phyloP scores from a whole-genome alignment of 2,329 filamentous ascomycete species.

The Sporothrix sp. region DNA sequence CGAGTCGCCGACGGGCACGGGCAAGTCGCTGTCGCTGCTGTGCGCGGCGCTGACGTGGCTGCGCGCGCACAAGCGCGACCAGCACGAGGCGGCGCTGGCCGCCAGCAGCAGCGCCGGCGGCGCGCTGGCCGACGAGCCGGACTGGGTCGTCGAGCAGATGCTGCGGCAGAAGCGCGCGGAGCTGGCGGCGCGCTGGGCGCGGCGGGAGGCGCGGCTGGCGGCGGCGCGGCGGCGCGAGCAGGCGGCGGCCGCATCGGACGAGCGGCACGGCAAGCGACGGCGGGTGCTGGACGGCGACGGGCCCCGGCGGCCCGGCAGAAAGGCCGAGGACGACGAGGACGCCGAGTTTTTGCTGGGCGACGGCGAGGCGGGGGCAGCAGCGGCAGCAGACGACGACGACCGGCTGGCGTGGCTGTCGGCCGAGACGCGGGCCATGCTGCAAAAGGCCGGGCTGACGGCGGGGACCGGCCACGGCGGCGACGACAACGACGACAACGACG shows the following conservation, averaged over 20 bases:
- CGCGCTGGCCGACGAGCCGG: slow-evolving; percentile 54
- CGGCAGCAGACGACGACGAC: slow-evolving; percentile 26
- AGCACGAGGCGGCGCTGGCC: slow-evolving; percentile 44
- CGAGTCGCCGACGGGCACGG: slow-evolving; percentile 86
- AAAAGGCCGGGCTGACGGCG: slow-evolving; percentile 47
- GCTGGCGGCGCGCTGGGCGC: slow-evolving; percentile 55
- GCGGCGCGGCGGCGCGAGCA: slow-evolving; percentile 11
- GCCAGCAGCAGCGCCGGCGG: too few relatives aligned
- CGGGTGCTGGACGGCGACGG: slow-evolving; percentile 27
- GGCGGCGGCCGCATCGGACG: background rate
- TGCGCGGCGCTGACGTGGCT: slow-evolving; percentile 86
- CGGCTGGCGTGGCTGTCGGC: slow-evolving; percentile 53
- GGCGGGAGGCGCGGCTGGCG: slow-evolving; percentile 61
- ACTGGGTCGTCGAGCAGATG: slow-evolving; percentile 76
- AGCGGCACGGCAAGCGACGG: slow-evolving; percentile 33
- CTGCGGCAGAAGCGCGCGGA: slow-evolving; percentile 57
- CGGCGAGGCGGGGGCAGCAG: slow-evolving; percentile 14
- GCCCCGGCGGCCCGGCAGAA: background rate
- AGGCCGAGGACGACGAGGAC: slow-evolving; percentile 38
- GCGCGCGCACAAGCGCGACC: slow-evolving; percentile 62
- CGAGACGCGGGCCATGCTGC: slow-evolving; percentile 65
- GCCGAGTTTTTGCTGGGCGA: slow-evolving; percentile 67
- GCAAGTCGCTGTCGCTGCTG: slow-evolving; percentile 86
- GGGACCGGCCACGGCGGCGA: slow-evolving; percentile 34
- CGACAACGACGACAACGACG: slow-evolving; percentile 37